phyloP scores from a whole-genome alignment of 192 early-diverging fungal species.

The Funneliformis mosseae region DNA sequence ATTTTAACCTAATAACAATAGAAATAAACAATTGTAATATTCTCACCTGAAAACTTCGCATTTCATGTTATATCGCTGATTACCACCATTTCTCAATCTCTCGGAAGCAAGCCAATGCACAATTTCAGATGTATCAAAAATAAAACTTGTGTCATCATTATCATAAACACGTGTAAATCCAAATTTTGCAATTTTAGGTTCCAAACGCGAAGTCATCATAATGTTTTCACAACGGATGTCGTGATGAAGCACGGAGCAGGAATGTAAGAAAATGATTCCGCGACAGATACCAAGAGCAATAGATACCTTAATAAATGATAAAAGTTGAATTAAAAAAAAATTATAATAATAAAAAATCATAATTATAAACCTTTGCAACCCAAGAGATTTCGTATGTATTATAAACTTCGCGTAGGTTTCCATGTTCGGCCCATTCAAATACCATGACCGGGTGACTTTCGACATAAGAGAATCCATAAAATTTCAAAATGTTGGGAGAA shows the following conservation, averaged over 20 bases:
- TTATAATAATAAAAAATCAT: not conserved
- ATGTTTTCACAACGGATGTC: constrained; percentile 32
- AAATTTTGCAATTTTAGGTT: constrained; percentile 31
- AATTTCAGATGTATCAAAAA: not conserved
- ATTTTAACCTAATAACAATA: too few species aligned
- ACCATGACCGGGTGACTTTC: constrained; percentile 10
- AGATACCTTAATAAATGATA: not conserved
- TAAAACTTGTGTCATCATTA: not conserved
- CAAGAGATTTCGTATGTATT: not conserved
- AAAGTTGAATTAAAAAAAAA: not conserved
- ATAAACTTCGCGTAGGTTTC: constrained; percentile 10
- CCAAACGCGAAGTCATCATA: constrained; percentile 4
- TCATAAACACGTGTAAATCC: not conserved
- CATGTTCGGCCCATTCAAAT: constrained; percentile 28
- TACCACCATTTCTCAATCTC: not conserved
- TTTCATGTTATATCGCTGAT: not conserved
- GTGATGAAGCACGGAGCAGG: constrained; percentile 6
- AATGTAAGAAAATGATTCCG: constrained; percentile 20
- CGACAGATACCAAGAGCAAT: constrained; percentile 27
- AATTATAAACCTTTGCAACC: not conserved
- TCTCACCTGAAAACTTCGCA: constrained; percentile 29
- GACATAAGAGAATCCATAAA: constrained; percentile 21
- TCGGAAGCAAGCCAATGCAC: constrained; percentile 30
- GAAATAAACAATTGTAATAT: too few species aligned
- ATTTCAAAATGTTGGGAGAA: constrained; percentile 18